Percentiles rank a stretch among this genome's conserved stretches.
These are phyloP conservation scores for Hypoxylon crocopeplum DNA, from an alignment of 495 filamentous ascomycete genomes.

Conservation along the genomic window DNA sequence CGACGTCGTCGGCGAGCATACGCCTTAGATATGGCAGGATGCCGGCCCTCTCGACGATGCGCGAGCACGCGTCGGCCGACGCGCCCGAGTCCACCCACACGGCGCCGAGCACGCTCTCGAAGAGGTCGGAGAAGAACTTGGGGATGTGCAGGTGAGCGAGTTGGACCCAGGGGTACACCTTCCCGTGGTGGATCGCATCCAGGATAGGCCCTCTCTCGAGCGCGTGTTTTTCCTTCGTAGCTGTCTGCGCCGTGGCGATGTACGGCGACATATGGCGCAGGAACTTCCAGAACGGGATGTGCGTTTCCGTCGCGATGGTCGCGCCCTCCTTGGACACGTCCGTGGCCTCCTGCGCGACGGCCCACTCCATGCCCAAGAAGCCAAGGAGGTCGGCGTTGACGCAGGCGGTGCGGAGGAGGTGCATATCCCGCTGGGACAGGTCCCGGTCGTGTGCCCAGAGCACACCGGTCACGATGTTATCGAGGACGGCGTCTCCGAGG, in stretches of 20 bases:
- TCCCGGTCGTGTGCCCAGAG: constrained; percentile 45
- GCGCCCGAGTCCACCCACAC: constrained; percentile 81
- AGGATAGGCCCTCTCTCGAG: constrained; percentile 58
- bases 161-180: constrained; percentile 75
- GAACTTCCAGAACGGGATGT: constrained; percentile 69
- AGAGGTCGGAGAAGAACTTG: constrained; percentile 87
- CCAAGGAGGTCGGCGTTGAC: constrained; percentile 89
- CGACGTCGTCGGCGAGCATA: constrained; percentile 63
- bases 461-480: constrained; percentile 70
- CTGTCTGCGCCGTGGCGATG: constrained; percentile 50
- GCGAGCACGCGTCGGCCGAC: constrained; percentile 59
- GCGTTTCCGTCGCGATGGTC: constrained; percentile 25
- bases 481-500: constrained; percentile 86
- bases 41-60: constrained; percentile 68
- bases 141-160: constrained; percentile 69
- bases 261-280: constrained; percentile 63
- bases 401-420: constrained; percentile 72
- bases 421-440: constrained; percentile 72
- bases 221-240: constrained; percentile 56
- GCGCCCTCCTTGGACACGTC: constrained; percentile 30
- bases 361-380: constrained; percentile 74
- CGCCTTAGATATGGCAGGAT: constrained; percentile 68
- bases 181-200: constrained; percentile 52
- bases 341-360: constrained; percentile 41
- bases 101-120: constrained; percentile 83